phyloP scores from a whole-genome alignment of 2,329 filamentous ascomycete genomes.

The Penicillium italicum region DNA sequence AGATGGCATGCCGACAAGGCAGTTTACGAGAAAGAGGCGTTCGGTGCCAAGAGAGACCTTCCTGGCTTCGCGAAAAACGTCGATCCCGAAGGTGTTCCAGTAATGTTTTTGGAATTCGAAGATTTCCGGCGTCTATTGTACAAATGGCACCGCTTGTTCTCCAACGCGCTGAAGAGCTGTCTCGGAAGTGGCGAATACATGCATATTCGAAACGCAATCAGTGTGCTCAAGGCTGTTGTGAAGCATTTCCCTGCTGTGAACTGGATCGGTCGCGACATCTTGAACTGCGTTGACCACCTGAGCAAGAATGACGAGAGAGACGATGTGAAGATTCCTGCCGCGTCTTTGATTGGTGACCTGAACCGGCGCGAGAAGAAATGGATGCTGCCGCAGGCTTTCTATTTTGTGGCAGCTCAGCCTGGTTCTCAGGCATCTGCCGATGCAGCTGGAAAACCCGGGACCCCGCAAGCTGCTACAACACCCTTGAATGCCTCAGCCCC shows the following conservation, averaged over 20 bases:
- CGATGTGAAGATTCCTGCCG: constrained; percentile 49
- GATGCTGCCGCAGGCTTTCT: constrained; percentile 48
- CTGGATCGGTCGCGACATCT: constrained; percentile 65
- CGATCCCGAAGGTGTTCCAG: constrained; percentile 66
- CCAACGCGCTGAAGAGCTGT: constrained; percentile 74
- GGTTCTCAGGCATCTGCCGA: constrained; percentile 25
- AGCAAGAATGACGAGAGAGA: constrained; percentile 46
- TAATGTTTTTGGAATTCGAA: constrained; percentile 73
- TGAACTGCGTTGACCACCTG: constrained; percentile 42
- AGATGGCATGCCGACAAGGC: constrained; percentile 77
- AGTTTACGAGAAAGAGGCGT: constrained; percentile 78
- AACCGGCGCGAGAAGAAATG: constrained; percentile 49
- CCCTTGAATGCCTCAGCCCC: constrained; percentile 40
- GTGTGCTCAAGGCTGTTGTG: constrained; percentile 74
- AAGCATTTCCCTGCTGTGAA: constrained; percentile 85
- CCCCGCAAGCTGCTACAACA: constrained; percentile 33
- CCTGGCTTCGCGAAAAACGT: constrained; percentile 76
- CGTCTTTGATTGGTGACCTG: constrained; percentile 49
- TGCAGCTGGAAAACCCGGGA: constrained; percentile 25
- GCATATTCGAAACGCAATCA: constrained; percentile 95
- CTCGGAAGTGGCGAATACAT: constrained; percentile 86
- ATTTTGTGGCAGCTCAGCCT: constrained; percentile 28
- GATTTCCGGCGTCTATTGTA: constrained; percentile 81
- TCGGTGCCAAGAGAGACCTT: constrained; percentile 61
- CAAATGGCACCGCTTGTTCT: constrained; percentile 85